Evolutionary conservation across 2,329 filamentous ascomycete genomes (phyloP).

Genomic region (Meredithiella fracta): DNA sequence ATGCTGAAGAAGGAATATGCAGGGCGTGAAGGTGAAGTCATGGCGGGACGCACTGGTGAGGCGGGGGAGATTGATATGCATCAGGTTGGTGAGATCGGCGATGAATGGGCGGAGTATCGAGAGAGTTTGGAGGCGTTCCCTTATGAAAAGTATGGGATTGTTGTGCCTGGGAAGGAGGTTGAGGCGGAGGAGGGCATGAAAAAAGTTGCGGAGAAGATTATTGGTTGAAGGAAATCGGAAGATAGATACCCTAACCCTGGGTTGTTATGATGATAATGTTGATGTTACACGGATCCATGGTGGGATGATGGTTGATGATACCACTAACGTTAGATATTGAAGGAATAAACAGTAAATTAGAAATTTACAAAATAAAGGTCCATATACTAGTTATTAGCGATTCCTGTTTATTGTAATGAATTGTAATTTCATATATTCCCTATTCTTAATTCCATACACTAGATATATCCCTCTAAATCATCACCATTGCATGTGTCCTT

Average conservation of each 20-base stretch:
- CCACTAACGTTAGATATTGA: too few relatives aligned
- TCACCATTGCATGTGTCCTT: neutral
- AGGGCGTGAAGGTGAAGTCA: constrained; percentile 61
- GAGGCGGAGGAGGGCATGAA: constrained; percentile 29
- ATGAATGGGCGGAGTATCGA: constrained; percentile 45
- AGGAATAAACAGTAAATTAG: too few relatives aligned
- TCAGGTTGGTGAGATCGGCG: constrained; percentile 38
- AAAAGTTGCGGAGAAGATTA: constrained; percentile 19
- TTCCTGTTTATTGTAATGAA: too few relatives aligned
- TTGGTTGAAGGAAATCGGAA: constrained; percentile 4
- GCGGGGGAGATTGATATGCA: constrained; percentile 38
- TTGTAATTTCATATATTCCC: too few relatives aligned
- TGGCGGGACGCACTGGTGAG: constrained; percentile 67
- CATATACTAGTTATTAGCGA: too few relatives aligned
- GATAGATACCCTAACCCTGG: too few relatives aligned
- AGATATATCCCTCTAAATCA: neutral
- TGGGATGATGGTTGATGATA: too few relatives aligned
- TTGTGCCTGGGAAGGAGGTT: constrained; percentile 25
- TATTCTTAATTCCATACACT: too few relatives aligned
- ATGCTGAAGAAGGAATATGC: constrained; percentile 59
- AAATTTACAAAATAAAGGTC: too few relatives aligned
- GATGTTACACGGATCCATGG: too few relatives aligned
- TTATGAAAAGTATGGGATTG: constrained; percentile 42
- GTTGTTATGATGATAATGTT: too few relatives aligned
- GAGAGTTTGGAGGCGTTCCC: constrained; percentile 36